A percentile compares a stretch with the other conserved stretches of the same genome.
Conservation (phyloP, 805 yeast species). For the Ascoidea tarda region DNA sequence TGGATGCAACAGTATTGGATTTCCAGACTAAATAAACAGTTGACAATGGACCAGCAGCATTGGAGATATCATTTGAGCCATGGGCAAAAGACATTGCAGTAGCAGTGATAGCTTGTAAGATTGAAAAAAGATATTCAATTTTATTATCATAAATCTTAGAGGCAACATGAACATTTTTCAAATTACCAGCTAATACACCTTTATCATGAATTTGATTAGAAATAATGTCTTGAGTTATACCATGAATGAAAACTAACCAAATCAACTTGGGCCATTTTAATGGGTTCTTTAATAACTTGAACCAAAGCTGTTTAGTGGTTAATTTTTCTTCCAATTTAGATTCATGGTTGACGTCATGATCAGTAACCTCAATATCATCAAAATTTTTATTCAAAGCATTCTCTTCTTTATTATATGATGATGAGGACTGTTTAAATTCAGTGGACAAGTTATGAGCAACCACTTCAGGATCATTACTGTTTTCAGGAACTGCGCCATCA, state of each 20-base stretch:
- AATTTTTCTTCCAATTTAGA: conserved; percentile 15
- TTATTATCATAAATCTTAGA: conserved; percentile 61
- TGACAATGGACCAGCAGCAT: conserved; percentile 65
- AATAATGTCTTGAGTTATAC: conserved; percentile 53
- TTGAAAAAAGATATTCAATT: conserved; percentile 52
- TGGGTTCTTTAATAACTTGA: conserved; percentile 30
- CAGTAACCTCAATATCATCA: neutral
- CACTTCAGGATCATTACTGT: conserved; percentile 5
- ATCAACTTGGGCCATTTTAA: conserved; percentile 37
- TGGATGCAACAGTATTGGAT: conserved; percentile 26
- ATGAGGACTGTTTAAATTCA: conserved; percentile 1
- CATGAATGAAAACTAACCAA: conserved; percentile 39
- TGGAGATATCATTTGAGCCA: conserved; percentile 70
- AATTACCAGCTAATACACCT: conserved; percentile 29
- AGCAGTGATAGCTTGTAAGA: conserved; percentile 61
- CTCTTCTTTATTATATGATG: neutral
- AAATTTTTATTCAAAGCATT: too few species aligned
- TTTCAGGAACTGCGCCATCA: conserved; percentile 10
- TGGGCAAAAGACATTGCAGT: conserved; percentile 74
- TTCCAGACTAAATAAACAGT: conserved; percentile 52
- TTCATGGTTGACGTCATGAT: conserved; percentile 1
- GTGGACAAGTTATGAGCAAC: neutral
- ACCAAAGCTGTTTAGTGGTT: conserved; percentile 24
- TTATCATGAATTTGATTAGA: conserved; percentile 24
- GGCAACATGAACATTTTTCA: conserved; percentile 35